Evolutionary conservation across 495 filamentous ascomycete species (phyloP), one percentile per base, ranked within the genome.

Genomic region (Apodospora peruviana): DNA sequence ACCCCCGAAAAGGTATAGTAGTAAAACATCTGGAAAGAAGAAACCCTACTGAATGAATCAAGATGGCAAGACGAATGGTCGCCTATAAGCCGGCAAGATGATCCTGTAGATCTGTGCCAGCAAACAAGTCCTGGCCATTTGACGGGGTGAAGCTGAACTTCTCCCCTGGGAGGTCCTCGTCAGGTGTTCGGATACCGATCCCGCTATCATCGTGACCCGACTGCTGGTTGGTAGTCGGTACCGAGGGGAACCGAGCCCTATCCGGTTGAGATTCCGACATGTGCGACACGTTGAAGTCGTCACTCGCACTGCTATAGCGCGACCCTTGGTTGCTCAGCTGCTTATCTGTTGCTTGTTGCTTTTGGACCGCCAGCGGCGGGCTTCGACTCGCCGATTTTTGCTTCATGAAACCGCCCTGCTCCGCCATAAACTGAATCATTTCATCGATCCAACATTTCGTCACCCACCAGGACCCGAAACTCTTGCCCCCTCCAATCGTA

Each of bases 391-490:
- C 52, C 21, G 45, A 59, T 44, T 58, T 69, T 17, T 68, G 62
- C 47, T 81, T 79, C 75, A 96, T 81, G 62, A 96, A 96, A 0
- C 93, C 93, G 17, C 93, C 93, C 47, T 90, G 85, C 58, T 96
- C 90, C 0, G 89, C 91, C 55, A 94, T 75, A 80, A 93, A 97
- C 32, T 84, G 70, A 57, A 90, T 81, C 90, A 95, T 94, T 68
- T 96, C 93, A 62, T 96, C 91, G 45, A 98, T 80, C 75, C 90
- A 98, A 44, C 91, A 89, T 62, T 96, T 95, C n/a, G 88, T 90
- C 45, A 96, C 86, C 90, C 93, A 96, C 93, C 93, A 98, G 2
- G 87, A 84, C 12, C 88, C 89, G 60, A 96, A 98, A 57, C 88
- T 95, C 50, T 83, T 80, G 9, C 87, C 89, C 50, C 86, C 83